Evolutionary conservation across 2,329 filamentous ascomycete species (phyloP), one percentile per base, ranked within the genome.

Genomic region (Penicillium sp.): DNA sequence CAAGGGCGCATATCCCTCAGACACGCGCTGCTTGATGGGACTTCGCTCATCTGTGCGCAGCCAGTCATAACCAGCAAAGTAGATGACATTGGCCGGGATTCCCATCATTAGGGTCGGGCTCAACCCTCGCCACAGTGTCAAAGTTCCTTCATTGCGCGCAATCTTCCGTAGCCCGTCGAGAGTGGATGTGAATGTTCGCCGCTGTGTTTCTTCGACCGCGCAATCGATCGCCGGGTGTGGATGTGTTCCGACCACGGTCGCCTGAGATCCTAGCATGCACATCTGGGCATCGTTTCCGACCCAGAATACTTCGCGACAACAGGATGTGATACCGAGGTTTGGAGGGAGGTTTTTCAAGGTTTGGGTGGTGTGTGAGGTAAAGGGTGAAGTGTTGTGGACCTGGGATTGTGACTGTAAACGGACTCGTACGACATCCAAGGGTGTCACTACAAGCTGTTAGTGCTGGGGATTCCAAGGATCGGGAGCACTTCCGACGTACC

Each of bases 31-130:
- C 37, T 82, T 83, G 61, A 97, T 84, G 0, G 92, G 93, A 65
- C 90, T 96, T 42, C 78, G 78, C 1, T 81, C 79, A 67, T 90
- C 89, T 63, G 84, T 89, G 37, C 94, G 87, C 58, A 99, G 75
- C 89, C 92, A 97, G 71, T 99, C 94, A 75, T 99, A 99, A 40
- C 94, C 94, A 13, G 94, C 95, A 70, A 97, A 97, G 77, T 99
- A 99, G 64, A 99, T 97, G 65, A 99, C 94, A 73, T 99, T 99
- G 27, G 88, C 91, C 0, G 94, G 94, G 6, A 99, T 84, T 0
- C 92, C 88, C 94, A 99, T 99, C 63, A 92, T 84, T 23, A 99
- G 79, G 0, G 94, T 99, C 0, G 94, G 93, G n/a, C 90, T 95
- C 6, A 99, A 80, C 0, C 94, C 94, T 60, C 94, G 85, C 93